These are phyloP conservation scores for Cercospora sp. DNA, from an alignment of 2,329 filamentous ascomycete species.

Conservation along the genomic window DNA sequence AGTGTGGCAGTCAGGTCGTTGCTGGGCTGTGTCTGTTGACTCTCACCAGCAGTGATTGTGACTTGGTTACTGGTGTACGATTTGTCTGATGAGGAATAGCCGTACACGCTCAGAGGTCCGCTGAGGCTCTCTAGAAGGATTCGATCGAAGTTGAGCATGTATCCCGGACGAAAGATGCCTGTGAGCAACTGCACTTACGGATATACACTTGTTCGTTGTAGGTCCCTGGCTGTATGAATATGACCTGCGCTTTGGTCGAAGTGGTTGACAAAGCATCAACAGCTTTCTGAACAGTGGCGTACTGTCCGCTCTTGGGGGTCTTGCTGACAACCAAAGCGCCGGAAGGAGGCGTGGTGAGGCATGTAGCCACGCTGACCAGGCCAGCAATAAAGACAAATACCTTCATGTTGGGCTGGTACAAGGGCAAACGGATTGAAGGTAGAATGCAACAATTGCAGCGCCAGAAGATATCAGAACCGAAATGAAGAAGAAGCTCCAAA, in stretches of 20 bases:
- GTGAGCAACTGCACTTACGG: constrained; percentile 28
- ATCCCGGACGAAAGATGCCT: not conserved
- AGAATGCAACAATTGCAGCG: not conserved
- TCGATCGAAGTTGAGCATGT: not conserved
- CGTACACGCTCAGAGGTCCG: constrained; percentile 57
- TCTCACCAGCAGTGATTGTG: constrained; percentile 52
- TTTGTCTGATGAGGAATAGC: constrained; percentile 56
- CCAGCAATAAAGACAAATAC: constrained; percentile 16
- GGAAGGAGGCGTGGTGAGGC: constrained; percentile 48
- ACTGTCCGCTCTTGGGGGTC: constrained; percentile 40
- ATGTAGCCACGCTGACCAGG: constrained; percentile 25
- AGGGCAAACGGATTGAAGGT: not conserved
- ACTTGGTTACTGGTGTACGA: constrained; percentile 59
- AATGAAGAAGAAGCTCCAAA: not conserved
- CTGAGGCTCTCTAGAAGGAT: constrained; percentile 35
- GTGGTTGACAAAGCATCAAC: constrained; percentile 59
- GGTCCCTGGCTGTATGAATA: constrained; percentile 63
- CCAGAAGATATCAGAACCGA: not conserved
- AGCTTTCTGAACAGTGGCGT: constrained; percentile 56
- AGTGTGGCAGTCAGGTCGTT: constrained; percentile 58
- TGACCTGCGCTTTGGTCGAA: constrained; percentile 54
- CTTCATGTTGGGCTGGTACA: constrained; percentile 11
- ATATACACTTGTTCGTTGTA: constrained; percentile 63
- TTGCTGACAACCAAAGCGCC: constrained; percentile 54
- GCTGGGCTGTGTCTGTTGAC: constrained; percentile 49